Evolutionary conservation across 129 eudicot species (phyloP), one percentile per base, ranked within the genome.

Genomic region (Flaveria sonorensis): DNA sequence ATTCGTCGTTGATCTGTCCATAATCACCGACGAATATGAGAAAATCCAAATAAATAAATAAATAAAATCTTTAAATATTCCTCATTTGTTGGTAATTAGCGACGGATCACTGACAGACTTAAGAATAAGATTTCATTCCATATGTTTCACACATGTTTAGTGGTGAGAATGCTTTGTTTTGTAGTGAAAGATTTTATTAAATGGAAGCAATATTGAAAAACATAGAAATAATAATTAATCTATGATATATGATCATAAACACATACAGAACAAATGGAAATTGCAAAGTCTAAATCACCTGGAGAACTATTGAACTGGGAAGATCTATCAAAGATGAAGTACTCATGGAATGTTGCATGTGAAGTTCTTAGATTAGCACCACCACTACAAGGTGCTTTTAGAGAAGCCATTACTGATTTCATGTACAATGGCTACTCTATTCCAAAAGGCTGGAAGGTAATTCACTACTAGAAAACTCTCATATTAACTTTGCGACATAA

Each of bases 381-480:
- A 24, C 97, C 97, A 1, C 89, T 89, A 40, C 97, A 89, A 64
- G 97, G 97, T 6, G 90, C 86, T 63, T 92, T 92, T 48, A 80
- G 97, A 96, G 96, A 89, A 78, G 91, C 88, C 21, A 76, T 82
- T n/a, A 39, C 80, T 10, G 97, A 92, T 55, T 89, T 92, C 57
- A 77, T 68, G 65, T 92, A 81, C 79, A 84, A 86, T 55, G 97
- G 96, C 16, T 89, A 87, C 79, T 81, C 92, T 1, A 92, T 92
- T 60, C 97, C 97, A 6, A 89, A 92, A 74, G 97, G 97, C 32
- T 92, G 96, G 97, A 92, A 92, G 93, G 97, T 91, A 85, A 66
- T 20, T 57, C 18, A 50, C 19, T 50, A 13, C 18, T n/a, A 15
- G 6, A 42, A 6, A 42, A 42, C 32, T 28, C 3, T 28, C 4